Conservation (phyloP, 1,284 basidiomycete species). For the Somion occarium region DNA sequence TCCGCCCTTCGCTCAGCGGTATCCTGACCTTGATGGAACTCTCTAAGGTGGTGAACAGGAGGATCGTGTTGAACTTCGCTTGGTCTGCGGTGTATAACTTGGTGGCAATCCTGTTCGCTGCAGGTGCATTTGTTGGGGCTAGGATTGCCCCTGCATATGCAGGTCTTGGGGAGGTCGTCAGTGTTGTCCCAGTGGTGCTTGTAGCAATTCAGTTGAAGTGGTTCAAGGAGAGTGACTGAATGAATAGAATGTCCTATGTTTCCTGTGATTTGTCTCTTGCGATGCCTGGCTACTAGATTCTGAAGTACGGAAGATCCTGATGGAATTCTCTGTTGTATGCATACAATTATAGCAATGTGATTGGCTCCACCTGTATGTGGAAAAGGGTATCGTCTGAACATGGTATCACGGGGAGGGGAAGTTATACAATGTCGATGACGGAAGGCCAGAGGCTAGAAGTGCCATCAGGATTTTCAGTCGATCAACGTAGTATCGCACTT, state of each 20-base stretch:
- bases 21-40: slow-evolving; percentile 37
- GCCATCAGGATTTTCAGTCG: background rate
- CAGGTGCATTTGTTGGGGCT: slow-evolving; percentile 40
- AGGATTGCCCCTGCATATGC: slow-evolving; percentile 39
- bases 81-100: slow-evolving; percentile 45
- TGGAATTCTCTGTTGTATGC: too few relatives aligned
- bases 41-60: slow-evolving; percentile 35
- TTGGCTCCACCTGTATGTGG: background rate
- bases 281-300: too few relatives aligned
- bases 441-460: slow-evolving; percentile 46
- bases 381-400: background rate
- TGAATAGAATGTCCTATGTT: background rate
- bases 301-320: too few relatives aligned
- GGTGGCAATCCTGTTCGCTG: slow-evolving; percentile 43
- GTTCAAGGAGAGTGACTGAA: slow-evolving; percentile 17
- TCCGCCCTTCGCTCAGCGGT: slow-evolving; percentile 33
- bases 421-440: slow-evolving; percentile 48
- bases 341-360: background rate
- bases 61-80: slow-evolving; percentile 39
- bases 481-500: slow-evolving; percentile 16
- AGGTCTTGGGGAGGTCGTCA: slow-evolving; percentile 38
- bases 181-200: slow-evolving; percentile 36
- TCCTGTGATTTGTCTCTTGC: too few relatives aligned
- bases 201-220: slow-evolving; percentile 30
- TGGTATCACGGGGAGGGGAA: background rate